Percentiles rank a stretch among this genome's conserved stretches.
phyloP scores from a whole-genome alignment of 768 basidiomycete species.

The Naganishia vishniacii region DNA sequence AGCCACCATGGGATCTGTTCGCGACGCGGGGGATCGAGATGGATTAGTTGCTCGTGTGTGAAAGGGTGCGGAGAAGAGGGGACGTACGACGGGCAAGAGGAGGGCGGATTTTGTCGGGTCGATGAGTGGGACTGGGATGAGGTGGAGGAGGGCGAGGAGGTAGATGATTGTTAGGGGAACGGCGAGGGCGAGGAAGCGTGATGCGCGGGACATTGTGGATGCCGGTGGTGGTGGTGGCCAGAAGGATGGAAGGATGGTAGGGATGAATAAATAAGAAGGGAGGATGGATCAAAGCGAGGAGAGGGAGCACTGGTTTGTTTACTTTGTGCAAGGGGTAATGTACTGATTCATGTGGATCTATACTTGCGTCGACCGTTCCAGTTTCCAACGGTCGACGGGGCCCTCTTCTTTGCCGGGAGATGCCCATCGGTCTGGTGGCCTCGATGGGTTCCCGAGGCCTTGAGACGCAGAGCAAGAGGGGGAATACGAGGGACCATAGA shows the following conservation, averaged over 20 bases:
- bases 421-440: too few relatives aligned
- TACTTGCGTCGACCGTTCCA: too few relatives aligned
- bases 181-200: slow-evolving; percentile 55
- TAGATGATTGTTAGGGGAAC: slow-evolving; percentile 55
- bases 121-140: slow-evolving; percentile 58
- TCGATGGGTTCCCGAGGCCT: too few relatives aligned
- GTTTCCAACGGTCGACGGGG: too few relatives aligned
- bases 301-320: neutral
- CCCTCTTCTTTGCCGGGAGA: too few relatives aligned
- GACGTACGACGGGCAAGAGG: slow-evolving; percentile 61
- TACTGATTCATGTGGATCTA: too few relatives aligned
- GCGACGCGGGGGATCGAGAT: too few relatives aligned
- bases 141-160: slow-evolving; percentile 57
- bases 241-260: neutral
- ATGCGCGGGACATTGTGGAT: slow-evolving; percentile 59
- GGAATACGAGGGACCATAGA: too few relatives aligned
- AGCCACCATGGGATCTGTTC: slow-evolving; percentile 74
- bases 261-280: too few relatives aligned
- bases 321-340: neutral
- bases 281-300: neutral
- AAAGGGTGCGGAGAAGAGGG: too few relatives aligned
- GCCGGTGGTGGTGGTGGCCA: neutral
- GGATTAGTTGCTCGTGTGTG: too few relatives aligned
- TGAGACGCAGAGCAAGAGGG: too few relatives aligned
- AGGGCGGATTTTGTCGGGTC: slow-evolving; percentile 53